phyloP scores from a whole-genome alignment of 306 rosid species.

The Medicago arabica region DNA sequence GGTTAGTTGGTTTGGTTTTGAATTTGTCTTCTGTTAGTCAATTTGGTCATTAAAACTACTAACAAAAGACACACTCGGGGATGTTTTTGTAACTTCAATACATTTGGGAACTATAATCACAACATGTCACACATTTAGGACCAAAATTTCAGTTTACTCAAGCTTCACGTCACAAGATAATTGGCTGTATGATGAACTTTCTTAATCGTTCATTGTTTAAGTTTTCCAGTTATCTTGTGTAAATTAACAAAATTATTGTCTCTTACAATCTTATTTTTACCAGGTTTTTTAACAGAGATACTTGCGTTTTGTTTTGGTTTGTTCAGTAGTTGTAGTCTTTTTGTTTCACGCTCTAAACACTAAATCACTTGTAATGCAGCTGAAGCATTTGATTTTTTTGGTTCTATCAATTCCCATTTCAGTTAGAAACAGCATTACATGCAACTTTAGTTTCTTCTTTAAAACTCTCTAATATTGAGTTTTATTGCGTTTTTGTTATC shows the following conservation, averaged over 20 bases:
- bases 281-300: not conserved
- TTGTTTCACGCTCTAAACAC: not conserved
- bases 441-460: conserved; percentile 16
- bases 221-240: conserved; percentile 3
- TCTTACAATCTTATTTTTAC: conserved; percentile 1
- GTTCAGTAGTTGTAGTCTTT: conserved; percentile 31
- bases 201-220: conserved; percentile 7
- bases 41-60: not conserved
- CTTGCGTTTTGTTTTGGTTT: conserved; percentile 19
- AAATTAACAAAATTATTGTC: conserved; percentile 12
- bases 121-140: not conserved
- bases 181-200: conserved; percentile 17
- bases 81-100: not conserved
- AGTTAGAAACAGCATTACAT: not conserved
- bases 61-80: not conserved
- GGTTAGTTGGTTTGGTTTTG: not conserved
- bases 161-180: conserved; percentile 11
- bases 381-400: conserved; percentile 18
- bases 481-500: conserved; percentile 1
- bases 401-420: conserved; percentile 19
- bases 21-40: not conserved
- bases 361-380: conserved; percentile 10
- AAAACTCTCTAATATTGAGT: conserved; percentile 19
- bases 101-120: not conserved
- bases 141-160: not conserved